Evolutionary conservation across 768 basidiomycete species (phyloP), one percentile per base, ranked within the genome.

Genomic region (Suillus tomentosus): DNA sequence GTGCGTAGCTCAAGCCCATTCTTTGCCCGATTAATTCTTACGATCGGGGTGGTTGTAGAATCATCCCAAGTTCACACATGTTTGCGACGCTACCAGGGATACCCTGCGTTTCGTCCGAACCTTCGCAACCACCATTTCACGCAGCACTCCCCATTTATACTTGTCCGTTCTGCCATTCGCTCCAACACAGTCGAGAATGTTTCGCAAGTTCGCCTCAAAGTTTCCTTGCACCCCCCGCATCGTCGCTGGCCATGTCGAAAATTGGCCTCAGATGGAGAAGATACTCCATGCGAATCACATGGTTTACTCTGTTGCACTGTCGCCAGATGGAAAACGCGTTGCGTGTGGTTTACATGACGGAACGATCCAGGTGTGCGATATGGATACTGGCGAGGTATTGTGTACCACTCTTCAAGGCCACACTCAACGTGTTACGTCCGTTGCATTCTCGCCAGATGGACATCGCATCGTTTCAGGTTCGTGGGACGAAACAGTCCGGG

Each of bases 91-190:
- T 22, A 56, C 45, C 17, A 31, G 56, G 19, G 70, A 72, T 39
- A 55, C 55, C 0, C 22, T 47, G 1, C 57, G 61, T 34, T 71
- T 71, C 48, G 54, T 71, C 15, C 34, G 53, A n/a, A 47, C 51
- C 1, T 73, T 72, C 34, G 53, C 15, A 4, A 5, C 9, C n/a
- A 39, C 62, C 2, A 69, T 72, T 6, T 15, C 60, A 22, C 63
- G 68, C 31, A 70, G 67, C 65, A 65, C 63, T 4, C 72, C 72
- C 1, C 72, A 73, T 45, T 64, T 73, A 14, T 73, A 73, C 63
- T 9, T 73, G 14, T 73, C 72, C 17, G 72, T 66, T 3, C 37
- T 74, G 6, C 70, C 72, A 13, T 73, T 73, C 56, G 56, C 67
- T 22, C 72, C 72, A 42, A 27, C 19, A 11, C 43, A 63, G 77